Evolutionary conservation across 2,329 filamentous ascomycete genomes (phyloP).

Genomic region (Neopestalotiopsis rosae): DNA sequence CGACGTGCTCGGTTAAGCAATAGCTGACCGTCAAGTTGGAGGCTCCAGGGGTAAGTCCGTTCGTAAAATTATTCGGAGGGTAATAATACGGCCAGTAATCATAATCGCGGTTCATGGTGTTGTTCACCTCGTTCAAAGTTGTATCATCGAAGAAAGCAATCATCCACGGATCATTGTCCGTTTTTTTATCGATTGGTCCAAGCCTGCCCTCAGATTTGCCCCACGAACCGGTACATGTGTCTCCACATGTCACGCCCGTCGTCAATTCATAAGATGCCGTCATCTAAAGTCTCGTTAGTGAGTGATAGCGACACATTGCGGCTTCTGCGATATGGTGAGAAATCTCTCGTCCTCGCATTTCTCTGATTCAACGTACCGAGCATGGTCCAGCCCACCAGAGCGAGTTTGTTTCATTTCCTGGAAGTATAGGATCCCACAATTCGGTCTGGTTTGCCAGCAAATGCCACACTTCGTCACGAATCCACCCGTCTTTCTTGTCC

Average conservation of each 20-base stretch:
- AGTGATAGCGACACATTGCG: neutral
- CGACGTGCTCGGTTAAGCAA: slow-evolving; percentile 26
- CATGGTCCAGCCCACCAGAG: neutral
- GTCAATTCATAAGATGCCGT: neutral
- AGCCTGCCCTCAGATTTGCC: neutral
- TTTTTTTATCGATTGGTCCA: neutral
- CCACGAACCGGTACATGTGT: neutral
- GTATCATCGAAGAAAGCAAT: neutral
- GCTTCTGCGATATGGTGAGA: neutral
- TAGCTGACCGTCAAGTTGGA: slow-evolving; percentile 23
- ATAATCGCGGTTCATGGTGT: neutral
- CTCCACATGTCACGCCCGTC: neutral
- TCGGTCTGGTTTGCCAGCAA: slow-evolving; percentile 22
- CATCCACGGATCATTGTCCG: neutral
- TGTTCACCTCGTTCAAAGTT: neutral
- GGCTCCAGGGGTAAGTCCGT: neutral
- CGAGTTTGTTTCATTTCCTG: slow-evolving; percentile 12
- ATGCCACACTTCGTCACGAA: slow-evolving; percentile 26
- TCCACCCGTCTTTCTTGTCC: slow-evolving; percentile 26
- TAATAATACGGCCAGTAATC: neutral
- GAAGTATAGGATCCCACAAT: slow-evolving; percentile 27
- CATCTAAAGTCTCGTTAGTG: neutral
- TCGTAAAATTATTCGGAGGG: neutral
- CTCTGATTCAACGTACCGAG: neutral
- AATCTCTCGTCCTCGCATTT: neutral